A percentile compares a stretch with the other conserved stretches of the same genome.
These are phyloP conservation scores for Saccharomyces mikatae DNA, from an alignment of 805 yeast genomes.

Conservation along the genomic window DNA sequence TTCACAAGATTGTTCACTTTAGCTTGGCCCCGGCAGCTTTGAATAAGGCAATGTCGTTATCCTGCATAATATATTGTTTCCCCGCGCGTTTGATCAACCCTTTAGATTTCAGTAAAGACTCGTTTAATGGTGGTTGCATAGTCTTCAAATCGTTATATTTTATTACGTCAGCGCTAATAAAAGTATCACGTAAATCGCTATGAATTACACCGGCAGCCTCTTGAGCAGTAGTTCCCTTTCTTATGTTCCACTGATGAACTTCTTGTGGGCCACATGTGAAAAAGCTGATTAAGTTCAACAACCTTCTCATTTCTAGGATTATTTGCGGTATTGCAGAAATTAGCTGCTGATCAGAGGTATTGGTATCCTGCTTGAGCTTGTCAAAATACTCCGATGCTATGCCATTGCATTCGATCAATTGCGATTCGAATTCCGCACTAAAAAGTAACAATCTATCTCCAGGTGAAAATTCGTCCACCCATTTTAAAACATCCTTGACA, in stretches of 20 bases:
- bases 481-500: constrained; percentile 42
- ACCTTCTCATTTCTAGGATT: constrained; percentile 56
- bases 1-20: constrained; percentile 10
- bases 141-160: constrained; percentile 51
- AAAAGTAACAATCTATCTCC: constrained; percentile 63
- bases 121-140: constrained; percentile 19
- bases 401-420: constrained; percentile 21
- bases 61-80: constrained; percentile 66
- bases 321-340: constrained; percentile 55
- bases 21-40: constrained; percentile 63
- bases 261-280: constrained; percentile 84
- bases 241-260: constrained; percentile 83
- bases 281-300: constrained; percentile 66
- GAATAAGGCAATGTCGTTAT: constrained; percentile 73
- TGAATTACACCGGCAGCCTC: constrained; percentile 90
- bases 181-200: constrained; percentile 73
- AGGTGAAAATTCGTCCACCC: constrained; percentile 58
- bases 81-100: constrained; percentile 39
- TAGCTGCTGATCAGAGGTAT: constrained; percentile 21
- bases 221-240: constrained; percentile 69
- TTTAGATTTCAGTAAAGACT: constrained; percentile 21
- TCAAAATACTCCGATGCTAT: neutral
- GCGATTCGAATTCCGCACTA: constrained; percentile 46
- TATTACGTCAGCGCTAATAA: constrained; percentile 68
- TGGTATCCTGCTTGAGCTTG: neutral